Percentiles rank a stretch among this genome's conserved stretches.
These are phyloP conservation scores for Lathyrus tuberosus DNA, from an alignment of 306 rosid species.

Conservation along the genomic window DNA sequence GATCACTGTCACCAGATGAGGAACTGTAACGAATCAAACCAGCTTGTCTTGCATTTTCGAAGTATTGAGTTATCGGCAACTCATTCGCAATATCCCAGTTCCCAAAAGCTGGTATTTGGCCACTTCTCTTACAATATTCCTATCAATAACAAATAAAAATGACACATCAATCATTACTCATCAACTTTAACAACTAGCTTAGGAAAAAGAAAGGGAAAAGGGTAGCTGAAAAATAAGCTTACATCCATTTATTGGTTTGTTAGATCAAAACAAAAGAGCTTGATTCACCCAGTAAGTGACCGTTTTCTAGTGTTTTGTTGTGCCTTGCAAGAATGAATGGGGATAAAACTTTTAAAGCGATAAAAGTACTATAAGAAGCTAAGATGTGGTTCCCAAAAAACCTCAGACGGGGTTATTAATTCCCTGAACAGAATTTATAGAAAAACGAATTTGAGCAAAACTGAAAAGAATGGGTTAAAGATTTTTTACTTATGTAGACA, in stretches of 20 bases:
- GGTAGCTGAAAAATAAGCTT: neutral
- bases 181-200: neutral
- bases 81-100: slow-evolving; percentile 88
- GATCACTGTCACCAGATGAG: slow-evolving; percentile 49
- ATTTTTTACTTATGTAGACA: slow-evolving; percentile 17
- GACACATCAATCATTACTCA: neutral
- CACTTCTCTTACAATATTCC: slow-evolving; percentile 65
- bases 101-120: slow-evolving; percentile 88
- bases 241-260: slow-evolving; percentile 41
- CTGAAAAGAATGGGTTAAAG: slow-evolving; percentile 15
- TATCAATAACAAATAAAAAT: neutral
- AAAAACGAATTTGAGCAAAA: slow-evolving; percentile 27
- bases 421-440: slow-evolving; percentile 41
- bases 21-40: slow-evolving; percentile 42
- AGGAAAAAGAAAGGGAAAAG: neutral
- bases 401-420: slow-evolving; percentile 45
- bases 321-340: slow-evolving; percentile 1
- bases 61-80: slow-evolving; percentile 90
- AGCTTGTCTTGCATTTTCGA: slow-evolving; percentile 85
- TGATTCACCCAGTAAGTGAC: neutral
- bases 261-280: neutral
- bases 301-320: neutral
- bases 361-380: neutral
- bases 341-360: neutral
- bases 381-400: slow-evolving; percentile 31